phyloP scores from a whole-genome alignment of 2,329 filamentous ascomycete genomes.

The Sporothrix protearum region DNA sequence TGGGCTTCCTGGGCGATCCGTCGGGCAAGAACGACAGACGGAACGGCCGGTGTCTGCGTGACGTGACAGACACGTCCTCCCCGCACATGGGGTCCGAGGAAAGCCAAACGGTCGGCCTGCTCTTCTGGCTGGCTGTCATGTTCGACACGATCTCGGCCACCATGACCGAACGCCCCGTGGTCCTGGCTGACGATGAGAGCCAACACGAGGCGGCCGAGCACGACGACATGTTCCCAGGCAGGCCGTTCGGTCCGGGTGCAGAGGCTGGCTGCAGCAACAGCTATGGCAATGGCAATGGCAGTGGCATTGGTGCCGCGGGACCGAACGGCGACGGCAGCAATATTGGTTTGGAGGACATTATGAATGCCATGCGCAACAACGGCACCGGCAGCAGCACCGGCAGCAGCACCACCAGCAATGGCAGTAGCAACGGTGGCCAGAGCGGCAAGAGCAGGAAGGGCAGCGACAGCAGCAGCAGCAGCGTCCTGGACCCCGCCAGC shows the following conservation, averaged over 20 bases:
- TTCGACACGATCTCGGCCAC: conserved; percentile 55
- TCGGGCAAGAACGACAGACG: conserved; percentile 8
- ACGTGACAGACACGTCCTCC: conserved; percentile 20
- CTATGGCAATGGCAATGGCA: neutral
- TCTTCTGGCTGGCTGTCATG: conserved; percentile 59
- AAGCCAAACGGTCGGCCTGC: conserved; percentile 47
- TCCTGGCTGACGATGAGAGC: conserved; percentile 42
- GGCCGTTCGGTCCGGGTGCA: conserved; percentile 20
- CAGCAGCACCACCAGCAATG: neutral
- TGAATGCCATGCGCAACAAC: neutral
- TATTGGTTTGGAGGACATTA: neutral
- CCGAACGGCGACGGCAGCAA: neutral
- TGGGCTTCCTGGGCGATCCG: conserved; percentile 16
- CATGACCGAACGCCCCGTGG: conserved; percentile 43
- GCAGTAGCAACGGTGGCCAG: neutral
- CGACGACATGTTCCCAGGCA: conserved; percentile 19
- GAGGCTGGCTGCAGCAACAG: neutral
- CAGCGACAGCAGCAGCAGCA: neutral
- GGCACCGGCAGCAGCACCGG: neutral
- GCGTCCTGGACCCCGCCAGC: neutral
- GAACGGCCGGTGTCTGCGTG: neutral
- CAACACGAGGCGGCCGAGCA: conserved; percentile 36
- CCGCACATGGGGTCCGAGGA: conserved; percentile 28
- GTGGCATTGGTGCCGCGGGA: neutral
- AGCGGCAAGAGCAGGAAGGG: neutral